Percentiles rank a stretch among this genome's conserved stretches.
phyloP scores from a whole-genome alignment of 179 eudicot genomes.

The Monotropa hypopitys region DNA sequence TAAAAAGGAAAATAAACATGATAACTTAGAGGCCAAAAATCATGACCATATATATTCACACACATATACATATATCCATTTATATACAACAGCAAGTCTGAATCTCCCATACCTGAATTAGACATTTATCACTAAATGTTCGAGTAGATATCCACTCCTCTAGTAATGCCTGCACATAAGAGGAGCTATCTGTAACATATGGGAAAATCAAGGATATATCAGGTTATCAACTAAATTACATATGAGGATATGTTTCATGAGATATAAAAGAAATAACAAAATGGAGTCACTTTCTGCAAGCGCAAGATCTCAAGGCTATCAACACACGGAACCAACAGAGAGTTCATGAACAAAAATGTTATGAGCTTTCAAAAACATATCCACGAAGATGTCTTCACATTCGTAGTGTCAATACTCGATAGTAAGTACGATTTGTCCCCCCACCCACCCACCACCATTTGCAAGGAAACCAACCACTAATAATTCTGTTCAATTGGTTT shows the following conservation, averaged over 20 bases:
- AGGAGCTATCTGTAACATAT: neutral
- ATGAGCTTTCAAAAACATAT: neutral
- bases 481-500: neutral
- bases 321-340: neutral
- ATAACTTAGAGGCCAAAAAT: neutral
- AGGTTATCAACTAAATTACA: neutral
- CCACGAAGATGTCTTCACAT: neutral
- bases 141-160: constrained; percentile 97
- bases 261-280: neutral
- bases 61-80: too few relatives aligned
- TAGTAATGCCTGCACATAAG: constrained; percentile 56
- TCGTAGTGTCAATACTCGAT: too few relatives aligned
- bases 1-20: neutral
- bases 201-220: neutral
- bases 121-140: constrained; percentile 49
- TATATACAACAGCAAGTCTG: neutral
- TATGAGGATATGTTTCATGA: neutral
- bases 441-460: neutral
- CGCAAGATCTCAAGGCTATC: neutral
- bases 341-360: neutral
- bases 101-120: constrained; percentile 36
- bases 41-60: neutral
- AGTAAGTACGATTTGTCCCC: neutral
- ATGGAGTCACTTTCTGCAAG: neutral
- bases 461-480: neutral